phyloP scores from a whole-genome alignment of 345 rosid species.

The Jatropha curcas region DNA sequence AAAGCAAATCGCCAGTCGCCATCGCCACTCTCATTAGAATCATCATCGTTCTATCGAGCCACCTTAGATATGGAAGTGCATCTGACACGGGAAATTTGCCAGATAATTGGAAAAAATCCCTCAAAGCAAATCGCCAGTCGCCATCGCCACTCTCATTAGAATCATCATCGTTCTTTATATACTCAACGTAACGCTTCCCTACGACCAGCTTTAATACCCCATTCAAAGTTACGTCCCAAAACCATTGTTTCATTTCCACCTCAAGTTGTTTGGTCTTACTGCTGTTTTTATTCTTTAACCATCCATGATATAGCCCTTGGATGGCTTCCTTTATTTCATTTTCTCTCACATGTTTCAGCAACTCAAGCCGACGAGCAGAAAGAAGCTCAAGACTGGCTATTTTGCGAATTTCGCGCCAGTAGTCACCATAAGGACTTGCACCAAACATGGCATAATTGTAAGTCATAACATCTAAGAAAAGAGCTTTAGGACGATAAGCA shows the following conservation, averaged over 20 bases:
- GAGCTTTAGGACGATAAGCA: constrained; percentile 1
- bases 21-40: no score
- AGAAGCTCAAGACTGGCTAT: constrained; percentile 19
- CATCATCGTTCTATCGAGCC: no score
- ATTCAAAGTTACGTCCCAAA: no score
- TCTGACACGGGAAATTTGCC: no score
- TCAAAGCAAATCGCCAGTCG: no score
- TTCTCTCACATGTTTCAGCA: constrained; percentile 14
- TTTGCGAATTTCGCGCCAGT: constrained; percentile 30
- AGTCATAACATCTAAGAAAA: constrained; percentile 7
- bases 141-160: no score
- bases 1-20: constrained; percentile 6
- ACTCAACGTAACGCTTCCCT: no score
- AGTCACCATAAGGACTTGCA: neutral
- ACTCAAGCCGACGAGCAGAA: constrained; percentile 16
- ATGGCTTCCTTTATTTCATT: neutral
- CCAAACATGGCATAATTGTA: constrained; percentile 16
- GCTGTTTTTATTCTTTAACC: neutral
- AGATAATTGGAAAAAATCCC: no score
- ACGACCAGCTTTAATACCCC: no score
- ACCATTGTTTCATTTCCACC: no score
- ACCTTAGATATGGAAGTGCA: no score
- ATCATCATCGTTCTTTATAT: no score
- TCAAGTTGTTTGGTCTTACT: neutral
- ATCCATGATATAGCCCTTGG: neutral